Evolutionary conservation across 2,329 filamentous ascomycete species (phyloP), one percentile per base, ranked within the genome.

Genomic region (Didymella segeticola): DNA sequence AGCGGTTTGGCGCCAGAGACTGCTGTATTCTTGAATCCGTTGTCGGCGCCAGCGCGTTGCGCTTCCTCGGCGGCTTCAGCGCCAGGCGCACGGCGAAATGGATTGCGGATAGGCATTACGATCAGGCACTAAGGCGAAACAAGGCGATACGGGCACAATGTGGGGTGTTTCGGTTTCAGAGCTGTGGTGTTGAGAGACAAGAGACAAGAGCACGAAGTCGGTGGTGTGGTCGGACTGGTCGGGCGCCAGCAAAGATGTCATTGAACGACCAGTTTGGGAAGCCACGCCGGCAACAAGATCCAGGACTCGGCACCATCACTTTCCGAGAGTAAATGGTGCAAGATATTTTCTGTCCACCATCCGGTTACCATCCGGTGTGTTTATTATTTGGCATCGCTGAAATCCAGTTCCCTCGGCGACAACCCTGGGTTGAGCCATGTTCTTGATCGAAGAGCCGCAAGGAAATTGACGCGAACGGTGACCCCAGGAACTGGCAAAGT

Each of bases 21-120:
- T n/a, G 69, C 57, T 30, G 68, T 70, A 57, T 61, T 64, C 59
- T 70, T 64, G 56, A 75, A 73, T 9, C 63, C 69, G 45, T 58
- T 63, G 48, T 72, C 74, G 57, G 71, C 56, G 30, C 59, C 60
- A 57, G 48, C 65, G 62, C 66, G 72, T 47, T 67, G 67, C 47
- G 63, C 55, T 37, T 71, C 68, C n/a, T 74, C 71, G 41, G 64
- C 46, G 15, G 64, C 61, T 37, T 75, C 73, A 51, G 62, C 66
- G 26, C 61, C 65, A 49, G 69, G 71, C 43, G 68, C 67, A 31
- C 73, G 72, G 55, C 71, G 71, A 58, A 77, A 77, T 11, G 74
- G 74, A 51, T 77, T 77, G 62, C 75, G 75, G 46, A 77, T 73
- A 56, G 75, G 74, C 74, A 77, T 77, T 45, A 50, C 55, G 51